Conservation (phyloP, 78 protist species). For the Dictyostelium discoideum region dicty_2.7 NC_007090.3:2333501-2334000, state of each 20-base stretch:
- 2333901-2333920: background rate
- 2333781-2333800: conserved; percentile 6
- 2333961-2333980: background rate
- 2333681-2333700: background rate
- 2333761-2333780: conserved; percentile 12
- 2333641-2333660: conserved; percentile 22
- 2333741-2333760: conserved; percentile 55
- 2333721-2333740: conserved; percentile 22
- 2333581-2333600: conserved; percentile 55
- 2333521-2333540: background rate
- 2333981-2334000: background rate
- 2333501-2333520: background rate
- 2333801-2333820: background rate
- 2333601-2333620: background rate
- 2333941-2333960: background rate
- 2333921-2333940: background rate
- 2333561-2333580: conserved; percentile 24
- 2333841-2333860: conserved; percentile 10
- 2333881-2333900: background rate
- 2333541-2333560: background rate
- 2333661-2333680: background rate
- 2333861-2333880: conserved; percentile 3
- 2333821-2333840: background rate
- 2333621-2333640: background rate
- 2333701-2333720: background rate